Evolutionary conservation across 1,284 basidiomycete species (phyloP), one percentile per base, ranked within the genome.

Genomic region (Veloboletus limbatus): DNA sequence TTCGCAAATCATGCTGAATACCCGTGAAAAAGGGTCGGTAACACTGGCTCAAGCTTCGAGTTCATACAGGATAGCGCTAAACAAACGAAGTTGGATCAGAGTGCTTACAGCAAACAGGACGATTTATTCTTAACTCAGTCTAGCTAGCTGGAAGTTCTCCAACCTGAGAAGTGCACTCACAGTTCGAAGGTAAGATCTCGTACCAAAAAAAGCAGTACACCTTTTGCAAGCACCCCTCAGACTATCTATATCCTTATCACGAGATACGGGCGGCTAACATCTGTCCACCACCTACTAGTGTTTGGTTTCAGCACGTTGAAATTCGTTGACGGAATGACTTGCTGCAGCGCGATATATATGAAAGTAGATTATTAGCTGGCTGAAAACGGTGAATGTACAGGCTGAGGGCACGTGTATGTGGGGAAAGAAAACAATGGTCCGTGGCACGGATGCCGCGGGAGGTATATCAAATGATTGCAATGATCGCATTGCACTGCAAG

Each of bases 1-100:
- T 85, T 47, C 58, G 88, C 85, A 97, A 73, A 62, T 97, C 97
- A 63, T 95, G 89, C 67, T 92, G 91, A 93, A 64, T 88, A 90
- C 88, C 91, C 53, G 1, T 47, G 24, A 31, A 35, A 36, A 38
- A 49, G 33, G 32, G 22, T 56, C 42, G 47, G 39, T 7, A 14
- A 25, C 30, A 24, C 13, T 6, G 32, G 4, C 17, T 20, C 2
- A 63, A n/a, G n/a, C n/a, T n/a, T n/a, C n/a, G n/a, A n/a, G n/a
- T n/a, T n/a, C 81, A 51, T 68, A 90, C 88, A 52, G 86, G 89
- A 65, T 90, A 91, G 58, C 88, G 89, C 89, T 91, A 39, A 24
- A 48, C 43, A n/a, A 28, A 40, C 20, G 13, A 38, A n/a, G 4
- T 38, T 16, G 45, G 24, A 25, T 30, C 14, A 13, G 28, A 14